phyloP scores from a whole-genome alignment of 139 green algal genomes.

The Chlamydomonas incerta region DNA sequence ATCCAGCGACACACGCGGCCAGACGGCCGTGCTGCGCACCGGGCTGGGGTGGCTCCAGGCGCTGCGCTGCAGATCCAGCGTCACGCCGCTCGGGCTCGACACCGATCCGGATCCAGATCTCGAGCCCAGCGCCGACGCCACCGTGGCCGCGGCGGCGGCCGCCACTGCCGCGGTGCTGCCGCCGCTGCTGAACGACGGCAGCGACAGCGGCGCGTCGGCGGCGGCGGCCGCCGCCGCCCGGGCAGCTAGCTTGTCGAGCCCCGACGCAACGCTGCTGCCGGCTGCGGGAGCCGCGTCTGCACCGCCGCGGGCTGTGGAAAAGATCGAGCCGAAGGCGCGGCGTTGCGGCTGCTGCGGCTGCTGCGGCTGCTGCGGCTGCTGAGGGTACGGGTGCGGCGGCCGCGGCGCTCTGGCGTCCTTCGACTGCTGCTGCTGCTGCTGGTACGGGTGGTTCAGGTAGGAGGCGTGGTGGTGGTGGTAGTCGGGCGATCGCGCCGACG shows the following conservation, averaged over 20 bases:
- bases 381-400: too few relatives aligned
- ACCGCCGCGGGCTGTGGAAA: not conserved
- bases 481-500: too few relatives aligned
- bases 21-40: not conserved
- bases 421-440: too few relatives aligned
- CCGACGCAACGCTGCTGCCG: not conserved
- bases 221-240: not conserved
- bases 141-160: not conserved
- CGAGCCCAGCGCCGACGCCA: not conserved
- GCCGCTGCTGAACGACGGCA: not conserved
- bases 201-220: not conserved
- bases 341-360: too few relatives aligned
- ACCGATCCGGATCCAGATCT: too few relatives aligned
- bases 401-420: too few relatives aligned
- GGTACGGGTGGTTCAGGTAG: too few relatives aligned
- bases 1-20: conserved; percentile 7
- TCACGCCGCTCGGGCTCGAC: not conserved
- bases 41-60: conserved; percentile 18
- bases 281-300: not conserved
- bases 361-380: too few relatives aligned
- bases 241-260: not conserved
- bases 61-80: not conserved
- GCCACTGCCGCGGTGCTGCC: not conserved
- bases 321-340: not conserved
- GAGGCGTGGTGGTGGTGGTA: too few relatives aligned